Evolutionary conservation across 2,329 filamentous ascomycete species (phyloP).

Genomic region (Ophiocordyceps camponoti-leonardi): DNA sequence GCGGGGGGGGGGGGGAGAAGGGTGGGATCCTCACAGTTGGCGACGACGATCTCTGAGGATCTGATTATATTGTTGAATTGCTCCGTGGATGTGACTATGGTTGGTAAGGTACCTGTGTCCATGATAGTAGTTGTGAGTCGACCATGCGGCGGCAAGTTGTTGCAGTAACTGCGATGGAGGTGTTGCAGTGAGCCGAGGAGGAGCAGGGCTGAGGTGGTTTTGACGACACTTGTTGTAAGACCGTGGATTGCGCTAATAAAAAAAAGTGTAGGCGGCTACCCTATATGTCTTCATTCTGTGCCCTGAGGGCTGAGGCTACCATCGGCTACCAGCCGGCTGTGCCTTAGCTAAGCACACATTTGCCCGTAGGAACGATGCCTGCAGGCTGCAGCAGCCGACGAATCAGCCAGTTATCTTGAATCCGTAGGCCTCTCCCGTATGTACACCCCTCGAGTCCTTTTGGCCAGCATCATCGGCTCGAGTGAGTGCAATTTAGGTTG

Average conservation of each 20-base stretch:
- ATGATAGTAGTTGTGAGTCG: slow-evolving; percentile 8
- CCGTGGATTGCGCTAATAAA: no score
- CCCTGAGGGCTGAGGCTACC: no score
- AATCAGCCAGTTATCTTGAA: no score
- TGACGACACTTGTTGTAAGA: not conserved
- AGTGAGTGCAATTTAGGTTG: not conserved
- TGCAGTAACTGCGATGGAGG: not conserved
- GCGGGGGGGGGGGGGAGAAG: no score
- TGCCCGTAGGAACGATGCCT: no score
- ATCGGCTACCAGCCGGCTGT: no score
- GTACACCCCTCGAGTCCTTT: no score
- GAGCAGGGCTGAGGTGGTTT: not conserved
- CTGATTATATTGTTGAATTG: slow-evolving; percentile 54
- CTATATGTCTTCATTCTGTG: no score
- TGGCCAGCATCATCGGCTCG: no score
- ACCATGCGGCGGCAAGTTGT: not conserved
- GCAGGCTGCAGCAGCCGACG: not conserved
- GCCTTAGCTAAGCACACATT: no score
- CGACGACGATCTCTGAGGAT: slow-evolving; percentile 63
- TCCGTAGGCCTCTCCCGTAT: not conserved
- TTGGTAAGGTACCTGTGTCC: slow-evolving; percentile 11
- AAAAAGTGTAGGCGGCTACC: no score
- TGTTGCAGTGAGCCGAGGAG: no score
- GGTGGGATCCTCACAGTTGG: slow-evolving; percentile 56
- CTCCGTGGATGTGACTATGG: slow-evolving; percentile 26